Evolutionary conservation across 352 stramenopile species (phyloP).

Genomic region (Globisporangium megalacanthum): DNA sequence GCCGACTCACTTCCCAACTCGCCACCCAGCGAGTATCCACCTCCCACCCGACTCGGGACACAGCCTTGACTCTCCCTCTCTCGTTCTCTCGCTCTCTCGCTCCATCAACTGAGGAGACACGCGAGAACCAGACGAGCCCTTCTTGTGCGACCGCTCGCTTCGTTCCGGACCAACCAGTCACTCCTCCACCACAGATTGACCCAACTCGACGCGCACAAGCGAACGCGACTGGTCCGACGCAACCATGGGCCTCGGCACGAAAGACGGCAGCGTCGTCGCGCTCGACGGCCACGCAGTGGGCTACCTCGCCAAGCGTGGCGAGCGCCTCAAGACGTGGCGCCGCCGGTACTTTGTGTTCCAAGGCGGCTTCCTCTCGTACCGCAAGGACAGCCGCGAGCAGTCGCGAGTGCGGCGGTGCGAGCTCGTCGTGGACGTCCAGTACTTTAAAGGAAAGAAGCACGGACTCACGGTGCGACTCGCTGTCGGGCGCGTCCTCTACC

Average conservation of each 20-base stretch:
- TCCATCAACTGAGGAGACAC: no score
- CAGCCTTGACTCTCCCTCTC: background rate
- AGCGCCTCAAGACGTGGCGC: slow-evolving; percentile 72
- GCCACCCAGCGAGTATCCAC: background rate
- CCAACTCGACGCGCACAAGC: background rate
- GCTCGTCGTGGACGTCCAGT: slow-evolving; percentile 45
- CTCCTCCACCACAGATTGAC: background rate
- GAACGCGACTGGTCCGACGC: no score
- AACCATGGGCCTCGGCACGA: slow-evolving; percentile 6
- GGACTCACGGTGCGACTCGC: slow-evolving; percentile 44
- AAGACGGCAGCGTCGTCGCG: slow-evolving; percentile 32
- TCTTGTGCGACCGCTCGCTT: no score
- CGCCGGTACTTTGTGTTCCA: slow-evolving; percentile 78
- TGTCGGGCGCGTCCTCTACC: slow-evolving; percentile 37
- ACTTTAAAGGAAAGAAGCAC: slow-evolving; percentile 40
- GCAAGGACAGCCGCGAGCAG: slow-evolving; percentile 49
- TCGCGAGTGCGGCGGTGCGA: slow-evolving; percentile 45
- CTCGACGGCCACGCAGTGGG: slow-evolving; percentile 65
- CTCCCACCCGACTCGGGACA: background rate
- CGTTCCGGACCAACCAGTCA: background rate
- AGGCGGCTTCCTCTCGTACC: slow-evolving; percentile 51
- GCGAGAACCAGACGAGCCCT: no score
- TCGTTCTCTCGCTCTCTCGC: background rate
- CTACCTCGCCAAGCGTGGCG: slow-evolving; percentile 60
- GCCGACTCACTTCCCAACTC: background rate